Conservation (phyloP, 208 protist species). For the Wallacemonas sp. region DNA sequence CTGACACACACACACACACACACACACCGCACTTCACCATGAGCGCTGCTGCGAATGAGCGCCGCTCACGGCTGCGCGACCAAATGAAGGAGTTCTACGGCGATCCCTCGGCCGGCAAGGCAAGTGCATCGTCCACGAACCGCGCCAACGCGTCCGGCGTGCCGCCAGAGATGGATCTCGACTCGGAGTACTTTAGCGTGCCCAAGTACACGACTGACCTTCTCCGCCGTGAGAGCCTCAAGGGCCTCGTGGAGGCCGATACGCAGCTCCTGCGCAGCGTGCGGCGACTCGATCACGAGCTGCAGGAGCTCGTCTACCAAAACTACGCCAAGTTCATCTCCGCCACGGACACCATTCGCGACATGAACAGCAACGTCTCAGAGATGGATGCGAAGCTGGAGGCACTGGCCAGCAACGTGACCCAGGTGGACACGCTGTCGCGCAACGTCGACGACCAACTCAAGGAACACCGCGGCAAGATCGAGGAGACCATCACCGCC, state of each 20-base stretch:
- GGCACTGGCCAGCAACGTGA: conserved; percentile 72
- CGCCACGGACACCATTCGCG: conserved; percentile 96
- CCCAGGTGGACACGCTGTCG: conserved; percentile 69
- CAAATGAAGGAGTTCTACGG: conserved; percentile 88
- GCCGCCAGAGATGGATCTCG: conserved; percentile 70
- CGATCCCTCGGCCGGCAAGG: conserved; percentile 28
- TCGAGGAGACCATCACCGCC: conserved; percentile 71
- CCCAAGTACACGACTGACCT: conserved; percentile 79
- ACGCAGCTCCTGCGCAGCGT: conserved; percentile 76
- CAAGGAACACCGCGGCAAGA: conserved; percentile 24
- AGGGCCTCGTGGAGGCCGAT: conserved; percentile 80
- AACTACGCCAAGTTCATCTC: conserved; percentile 99
- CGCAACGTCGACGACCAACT: conserved; percentile 9
- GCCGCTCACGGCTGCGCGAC: conserved; percentile 61
- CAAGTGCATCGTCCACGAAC: conserved; percentile 21
- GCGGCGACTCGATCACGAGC: conserved; percentile 90
- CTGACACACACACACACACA: conserved; percentile 1
- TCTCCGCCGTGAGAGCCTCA: conserved; percentile 65
- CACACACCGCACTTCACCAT: not conserved
- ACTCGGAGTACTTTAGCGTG: conserved; percentile 87
- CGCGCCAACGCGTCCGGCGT: conserved; percentile 29
- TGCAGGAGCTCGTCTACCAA: conserved; percentile 99
- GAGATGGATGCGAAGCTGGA: conserved; percentile 89
- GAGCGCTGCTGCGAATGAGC: conserved; percentile 32
- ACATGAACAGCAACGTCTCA: conserved; percentile 89